Evolutionary conservation across 2,329 filamentous ascomycete genomes (phyloP).

Genomic region (Lasiodiplodia citricola): DNA sequence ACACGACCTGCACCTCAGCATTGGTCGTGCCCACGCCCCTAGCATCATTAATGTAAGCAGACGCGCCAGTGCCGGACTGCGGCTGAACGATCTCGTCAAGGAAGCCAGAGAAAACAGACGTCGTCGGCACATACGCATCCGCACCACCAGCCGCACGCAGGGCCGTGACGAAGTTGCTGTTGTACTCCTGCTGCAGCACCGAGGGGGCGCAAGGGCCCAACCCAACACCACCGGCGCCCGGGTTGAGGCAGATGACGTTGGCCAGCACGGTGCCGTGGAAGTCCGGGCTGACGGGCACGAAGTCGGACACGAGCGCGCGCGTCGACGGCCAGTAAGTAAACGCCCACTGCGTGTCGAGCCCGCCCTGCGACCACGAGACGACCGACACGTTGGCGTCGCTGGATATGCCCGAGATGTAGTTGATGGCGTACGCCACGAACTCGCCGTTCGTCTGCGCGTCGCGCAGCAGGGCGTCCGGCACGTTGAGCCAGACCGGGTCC

Average conservation of each 20-base stretch:
- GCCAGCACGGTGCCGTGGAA: constrained; percentile 56
- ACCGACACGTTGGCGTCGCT: constrained; percentile 47
- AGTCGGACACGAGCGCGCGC: constrained; percentile 52
- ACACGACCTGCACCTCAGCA: constrained; percentile 55
- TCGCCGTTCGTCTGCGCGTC: constrained; percentile 61
- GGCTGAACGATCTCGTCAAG: constrained; percentile 61
- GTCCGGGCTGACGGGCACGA: constrained; percentile 59
- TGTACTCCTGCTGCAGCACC: constrained; percentile 56
- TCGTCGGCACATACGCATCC: constrained; percentile 61
- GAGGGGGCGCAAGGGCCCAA: constrained; percentile 44
- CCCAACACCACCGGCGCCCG: constrained; percentile 30
- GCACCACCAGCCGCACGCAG: constrained; percentile 54
- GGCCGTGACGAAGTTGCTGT: constrained; percentile 49
- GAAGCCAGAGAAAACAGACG: constrained; percentile 56
- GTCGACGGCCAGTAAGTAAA: constrained; percentile 64
- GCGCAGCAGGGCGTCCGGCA: constrained; percentile 53
- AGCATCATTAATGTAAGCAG: constrained; percentile 51
- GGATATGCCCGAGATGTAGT: constrained; percentile 57
- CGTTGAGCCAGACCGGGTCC: constrained; percentile 62
- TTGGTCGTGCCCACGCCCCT: constrained; percentile 57
- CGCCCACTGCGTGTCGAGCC: constrained; percentile 61
- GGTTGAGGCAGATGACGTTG: constrained; percentile 33
- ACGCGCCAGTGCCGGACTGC: constrained; percentile 53
- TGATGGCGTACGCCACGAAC: constrained; percentile 63
- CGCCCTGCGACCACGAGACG: constrained; percentile 62